These are phyloP conservation scores for Flaveria trinervia DNA, from an alignment of 129 eudicot genomes.

Conservation along the genomic window DNA sequence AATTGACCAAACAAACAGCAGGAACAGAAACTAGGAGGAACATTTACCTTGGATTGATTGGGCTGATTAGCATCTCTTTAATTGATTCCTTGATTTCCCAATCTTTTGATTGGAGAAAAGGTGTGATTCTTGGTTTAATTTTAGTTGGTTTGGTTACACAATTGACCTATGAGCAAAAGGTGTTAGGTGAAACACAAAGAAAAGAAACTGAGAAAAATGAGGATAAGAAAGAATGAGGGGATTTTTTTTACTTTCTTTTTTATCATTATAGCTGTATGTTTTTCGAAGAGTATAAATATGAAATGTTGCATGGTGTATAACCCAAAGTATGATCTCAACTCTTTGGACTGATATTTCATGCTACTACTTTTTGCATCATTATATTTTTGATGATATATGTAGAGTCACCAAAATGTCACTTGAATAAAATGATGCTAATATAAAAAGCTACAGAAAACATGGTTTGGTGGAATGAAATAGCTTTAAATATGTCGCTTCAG, in stretches of 20 bases:
- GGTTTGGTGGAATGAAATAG: not conserved
- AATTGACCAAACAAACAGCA: slow-evolving; percentile 50
- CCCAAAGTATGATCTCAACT: slow-evolving; percentile 59
- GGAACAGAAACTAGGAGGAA: slow-evolving; percentile 63
- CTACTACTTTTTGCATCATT: slow-evolving; percentile 60
- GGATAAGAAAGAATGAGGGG: slow-evolving; percentile 47
- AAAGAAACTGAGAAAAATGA: slow-evolving; percentile 36
- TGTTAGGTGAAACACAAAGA: slow-evolving; percentile 49
- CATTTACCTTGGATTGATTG: slow-evolving; percentile 74
- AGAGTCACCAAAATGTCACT: slow-evolving; percentile 48
- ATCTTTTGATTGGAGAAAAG: slow-evolving; percentile 63
- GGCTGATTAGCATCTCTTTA: slow-evolving; percentile 56
- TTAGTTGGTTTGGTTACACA: slow-evolving; percentile 68
- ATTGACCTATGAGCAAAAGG: slow-evolving; percentile 70
- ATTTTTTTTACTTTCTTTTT: not conserved
- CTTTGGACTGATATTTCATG: slow-evolving; percentile 75
- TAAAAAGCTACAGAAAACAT: not conserved
- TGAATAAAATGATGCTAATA: slow-evolving; percentile 47
- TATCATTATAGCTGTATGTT: slow-evolving; percentile 8
- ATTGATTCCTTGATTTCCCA: slow-evolving; percentile 52
- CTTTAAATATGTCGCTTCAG: not conserved
- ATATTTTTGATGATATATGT: slow-evolving; percentile 48
- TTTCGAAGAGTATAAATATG: slow-evolving; percentile 33
- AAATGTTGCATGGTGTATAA: slow-evolving; percentile 73
- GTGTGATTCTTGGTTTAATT: slow-evolving; percentile 61